Conservation (phyloP, 441 rosid species). For the Adansonia madagascariensis region DNA sequence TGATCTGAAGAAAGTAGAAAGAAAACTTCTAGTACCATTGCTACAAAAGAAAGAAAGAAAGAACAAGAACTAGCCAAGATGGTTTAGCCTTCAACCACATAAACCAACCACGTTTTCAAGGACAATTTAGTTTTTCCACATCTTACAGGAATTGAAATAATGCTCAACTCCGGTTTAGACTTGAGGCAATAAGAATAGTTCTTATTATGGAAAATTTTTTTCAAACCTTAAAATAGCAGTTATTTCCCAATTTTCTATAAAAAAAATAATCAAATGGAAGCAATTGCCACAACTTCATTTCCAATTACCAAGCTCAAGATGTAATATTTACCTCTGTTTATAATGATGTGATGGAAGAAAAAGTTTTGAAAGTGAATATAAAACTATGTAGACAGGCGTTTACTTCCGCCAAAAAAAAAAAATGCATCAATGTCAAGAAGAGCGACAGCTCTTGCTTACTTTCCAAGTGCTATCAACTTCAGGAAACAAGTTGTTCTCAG, state of each 20-base stretch:
- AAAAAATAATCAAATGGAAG: background rate
- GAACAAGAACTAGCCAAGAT: background rate
- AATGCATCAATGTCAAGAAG: slow-evolving; percentile 12
- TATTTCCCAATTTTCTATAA: background rate
- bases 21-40: too few relatives aligned
- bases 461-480: slow-evolving; percentile 95
- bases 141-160: background rate
- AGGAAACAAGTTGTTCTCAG: slow-evolving; percentile 82
- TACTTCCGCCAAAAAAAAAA: slow-evolving; percentile 1
- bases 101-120: background rate
- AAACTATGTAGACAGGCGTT: background rate
- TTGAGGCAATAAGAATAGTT: background rate
- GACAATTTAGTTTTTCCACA: background rate
- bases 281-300: background rate
- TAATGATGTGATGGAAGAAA: background rate
- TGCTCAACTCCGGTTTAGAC: background rate
- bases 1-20: too few relatives aligned
- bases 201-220: background rate
- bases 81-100: background rate
- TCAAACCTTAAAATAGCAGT: background rate
- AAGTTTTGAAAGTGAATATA: background rate
- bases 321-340: background rate
- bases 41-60: too few relatives aligned
- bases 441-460: slow-evolving; percentile 50
- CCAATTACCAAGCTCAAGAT: background rate